Evolutionary conservation across 2,329 filamentous ascomycete species (phyloP).

Genomic region (Penicillium nordicum): DNA sequence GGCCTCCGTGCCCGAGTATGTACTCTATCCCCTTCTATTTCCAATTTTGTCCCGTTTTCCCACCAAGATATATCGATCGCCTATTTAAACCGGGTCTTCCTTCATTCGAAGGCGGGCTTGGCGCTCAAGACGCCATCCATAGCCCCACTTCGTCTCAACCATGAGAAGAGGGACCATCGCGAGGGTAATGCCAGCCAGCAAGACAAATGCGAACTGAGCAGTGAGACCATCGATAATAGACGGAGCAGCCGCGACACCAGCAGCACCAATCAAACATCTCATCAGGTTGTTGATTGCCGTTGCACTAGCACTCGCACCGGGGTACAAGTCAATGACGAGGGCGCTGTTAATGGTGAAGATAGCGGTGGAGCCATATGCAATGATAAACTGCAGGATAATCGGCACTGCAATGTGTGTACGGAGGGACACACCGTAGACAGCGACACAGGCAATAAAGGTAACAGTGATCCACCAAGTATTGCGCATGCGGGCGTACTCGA

Average conservation of each 20-base stretch:
- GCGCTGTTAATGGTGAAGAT: conserved; percentile 37
- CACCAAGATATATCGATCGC: not conserved
- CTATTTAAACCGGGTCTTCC: not conserved
- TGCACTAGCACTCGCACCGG: conserved; percentile 34
- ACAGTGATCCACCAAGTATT: conserved; percentile 41
- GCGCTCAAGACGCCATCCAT: conserved; percentile 28
- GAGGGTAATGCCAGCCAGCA: conserved; percentile 30
- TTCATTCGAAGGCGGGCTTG: conserved; percentile 16
- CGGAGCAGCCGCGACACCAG: conserved; percentile 31
- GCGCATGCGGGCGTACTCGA: conserved; percentile 40
- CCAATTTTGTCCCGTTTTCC: not conserved
- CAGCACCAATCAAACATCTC: conserved; percentile 38
- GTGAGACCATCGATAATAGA: conserved; percentile 33
- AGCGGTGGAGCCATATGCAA: conserved; percentile 34
- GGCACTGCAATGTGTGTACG: conserved; percentile 32
- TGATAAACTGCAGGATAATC: conserved; percentile 39
- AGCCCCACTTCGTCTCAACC: conserved; percentile 27
- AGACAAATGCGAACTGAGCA: conserved; percentile 27
- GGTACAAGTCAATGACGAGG: conserved; percentile 39
- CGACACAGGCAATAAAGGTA: conserved; percentile 36
- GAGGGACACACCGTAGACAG: conserved; percentile 31
- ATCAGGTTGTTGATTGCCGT: conserved; percentile 39
- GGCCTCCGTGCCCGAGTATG: not conserved
- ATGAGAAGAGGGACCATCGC: conserved; percentile 24
- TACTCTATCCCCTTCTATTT: not conserved